phyloP scores from a whole-genome alignment of 1,284 basidiomycete species.

The Rhodofomes roseus region DNA sequence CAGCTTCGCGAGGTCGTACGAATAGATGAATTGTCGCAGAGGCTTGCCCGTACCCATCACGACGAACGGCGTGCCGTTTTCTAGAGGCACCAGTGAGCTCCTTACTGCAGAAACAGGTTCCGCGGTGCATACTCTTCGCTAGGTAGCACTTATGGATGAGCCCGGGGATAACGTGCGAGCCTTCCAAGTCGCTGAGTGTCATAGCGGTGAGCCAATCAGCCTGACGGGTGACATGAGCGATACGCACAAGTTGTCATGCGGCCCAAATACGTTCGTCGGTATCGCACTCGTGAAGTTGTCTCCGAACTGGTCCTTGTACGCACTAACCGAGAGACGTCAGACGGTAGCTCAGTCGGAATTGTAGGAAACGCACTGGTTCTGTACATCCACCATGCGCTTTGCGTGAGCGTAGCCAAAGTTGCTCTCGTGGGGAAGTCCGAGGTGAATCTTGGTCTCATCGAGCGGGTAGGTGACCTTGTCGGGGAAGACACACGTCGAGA shows the following conservation, averaged over 20 bases:
- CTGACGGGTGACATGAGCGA: background rate
- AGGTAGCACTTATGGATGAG: slow-evolving; percentile 87
- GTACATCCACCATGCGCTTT: slow-evolving; percentile 88
- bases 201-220: slow-evolving; percentile 1
- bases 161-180: slow-evolving; percentile 88
- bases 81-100: slow-evolving; percentile 33
- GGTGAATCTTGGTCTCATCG: slow-evolving; percentile 85
- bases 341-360: too few species aligned
- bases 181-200: slow-evolving; percentile 66
- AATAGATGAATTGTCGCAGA: slow-evolving; percentile 91
- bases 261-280: slow-evolving; percentile 90
- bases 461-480: slow-evolving; percentile 86
- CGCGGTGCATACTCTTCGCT: slow-evolving; percentile 64
- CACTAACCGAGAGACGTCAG: slow-evolving; percentile 48
- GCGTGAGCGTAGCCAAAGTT: slow-evolving; percentile 94
- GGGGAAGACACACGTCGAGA: slow-evolving; percentile 89
- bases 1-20: slow-evolving; percentile 86
- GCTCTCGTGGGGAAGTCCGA: slow-evolving; percentile 82
- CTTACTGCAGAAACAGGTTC: too few species aligned
- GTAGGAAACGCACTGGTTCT: slow-evolving; percentile 81
- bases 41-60: slow-evolving; percentile 87
- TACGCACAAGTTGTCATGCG: slow-evolving; percentile 73
- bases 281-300: slow-evolving; percentile 90
- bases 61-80: slow-evolving; percentile 77
- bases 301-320: slow-evolving; percentile 89